Evolutionary conservation across 345 rosid species (phyloP), one percentile per base, ranked within the genome.

Genomic region (Populus ilicifolia): DNA sequence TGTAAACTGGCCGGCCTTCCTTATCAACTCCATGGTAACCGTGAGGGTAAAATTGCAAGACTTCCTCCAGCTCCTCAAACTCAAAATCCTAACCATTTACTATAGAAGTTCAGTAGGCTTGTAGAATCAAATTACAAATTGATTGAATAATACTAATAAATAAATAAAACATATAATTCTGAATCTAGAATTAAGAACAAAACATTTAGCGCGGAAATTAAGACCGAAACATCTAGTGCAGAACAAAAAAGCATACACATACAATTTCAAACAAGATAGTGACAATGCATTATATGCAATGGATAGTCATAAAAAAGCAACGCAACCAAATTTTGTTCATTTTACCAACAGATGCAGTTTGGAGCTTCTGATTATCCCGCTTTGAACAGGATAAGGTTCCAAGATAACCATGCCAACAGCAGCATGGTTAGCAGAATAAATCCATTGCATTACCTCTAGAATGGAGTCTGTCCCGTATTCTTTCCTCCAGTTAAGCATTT

Each of bases 21-120:
- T 87, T 96, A 79, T 96, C 99, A 78, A 92, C 96, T 75, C 99
- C 98, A 81, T 96, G 99, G 85, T 96, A 96, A 36, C 98, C 98
- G 75, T 93, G 97, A 64, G 99, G 98, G 81, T 96, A 96, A 84
- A 90, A 85, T 79, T 88, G 96, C 88, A 92, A 82, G 80, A 96
- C 96, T 84, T 92, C 93, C 69, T 93, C 99, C 81, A 90, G 83
- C 88, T 96, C 99, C 73, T 93, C 88, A 76, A 93, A 96, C 76
- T 87, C 89, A 80, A 93, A 93, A 89, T 93, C 99, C 99, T 95
- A 80, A 50, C 36, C 23, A 78, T 67, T 33, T 65, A 72, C 36
- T 29, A 64, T 38, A 41, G 0, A 30, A 25, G 27, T 20, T 59
- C 30, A 46, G 44, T 36, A 35, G 46, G 74, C 50, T 25, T 43